phyloP scores from a whole-genome alignment of 768 basidiomycete genomes.

The Psilocybe subaeruginosa region DNA sequence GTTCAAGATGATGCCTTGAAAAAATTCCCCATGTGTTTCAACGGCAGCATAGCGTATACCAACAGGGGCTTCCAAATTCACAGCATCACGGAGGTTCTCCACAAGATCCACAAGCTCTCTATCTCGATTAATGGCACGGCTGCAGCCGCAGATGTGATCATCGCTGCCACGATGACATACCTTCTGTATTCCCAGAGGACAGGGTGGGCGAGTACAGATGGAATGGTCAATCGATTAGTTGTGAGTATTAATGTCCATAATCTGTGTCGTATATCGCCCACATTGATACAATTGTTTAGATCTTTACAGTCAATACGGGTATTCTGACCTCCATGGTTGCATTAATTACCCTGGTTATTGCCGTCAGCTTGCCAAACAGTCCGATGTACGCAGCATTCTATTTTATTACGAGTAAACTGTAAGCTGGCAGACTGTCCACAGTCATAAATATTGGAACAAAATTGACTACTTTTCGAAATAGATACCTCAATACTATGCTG shows the following conservation, averaged over 20 bases:
- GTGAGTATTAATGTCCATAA: background rate
- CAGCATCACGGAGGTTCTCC: background rate
- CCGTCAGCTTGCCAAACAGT: background rate
- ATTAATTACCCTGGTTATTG: background rate
- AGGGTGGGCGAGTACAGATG: background rate
- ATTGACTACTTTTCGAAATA: background rate
- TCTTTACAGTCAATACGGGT: background rate
- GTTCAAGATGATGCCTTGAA: background rate
- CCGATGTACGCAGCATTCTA: background rate
- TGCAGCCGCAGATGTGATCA: background rate
- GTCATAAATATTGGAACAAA: background rate
- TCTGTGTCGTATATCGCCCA: background rate
- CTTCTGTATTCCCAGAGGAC: background rate
- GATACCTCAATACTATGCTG: background rate
- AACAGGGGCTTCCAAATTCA: background rate
- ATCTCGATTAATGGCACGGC: background rate
- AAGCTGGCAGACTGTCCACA: background rate
- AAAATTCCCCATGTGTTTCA: background rate
- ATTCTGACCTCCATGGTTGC: background rate
- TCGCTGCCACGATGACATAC: background rate
- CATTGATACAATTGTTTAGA: background rate
- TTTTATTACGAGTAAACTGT: background rate
- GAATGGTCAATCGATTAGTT: background rate
- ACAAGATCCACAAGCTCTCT: background rate
- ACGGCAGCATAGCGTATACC: background rate